Percentiles rank a stretch among this genome's conserved stretches.
These are phyloP conservation scores for Neurospora sp. DNA, from an alignment of 2,329 filamentous ascomycete genomes.

Conservation along the genomic window DNA sequence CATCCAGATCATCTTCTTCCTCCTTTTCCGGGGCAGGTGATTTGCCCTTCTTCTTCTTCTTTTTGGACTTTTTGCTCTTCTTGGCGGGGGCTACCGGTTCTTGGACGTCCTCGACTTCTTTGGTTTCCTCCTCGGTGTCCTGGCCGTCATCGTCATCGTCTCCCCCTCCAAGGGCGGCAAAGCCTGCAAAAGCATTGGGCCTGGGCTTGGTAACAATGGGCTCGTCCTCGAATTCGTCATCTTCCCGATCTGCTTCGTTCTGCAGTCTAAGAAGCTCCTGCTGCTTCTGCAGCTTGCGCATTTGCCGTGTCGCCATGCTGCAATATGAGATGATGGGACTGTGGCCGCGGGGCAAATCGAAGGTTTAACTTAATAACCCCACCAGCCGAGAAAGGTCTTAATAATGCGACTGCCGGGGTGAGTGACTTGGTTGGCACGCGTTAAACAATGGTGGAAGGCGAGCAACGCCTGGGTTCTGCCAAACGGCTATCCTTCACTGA, in stretches of 20 bases:
- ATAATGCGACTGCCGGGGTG: neutral
- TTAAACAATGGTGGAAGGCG: neutral
- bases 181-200: constrained; percentile 36
- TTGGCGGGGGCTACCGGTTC: constrained; percentile 22
- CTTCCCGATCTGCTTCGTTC: constrained; percentile 22
- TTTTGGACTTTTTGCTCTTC: constrained; percentile 29
- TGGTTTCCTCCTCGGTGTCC: constrained; percentile 23
- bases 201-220: constrained; percentile 29
- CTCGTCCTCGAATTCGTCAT: constrained; percentile 23
- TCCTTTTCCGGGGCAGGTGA: constrained; percentile 16
- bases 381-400: neutral
- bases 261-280: constrained; percentile 31
- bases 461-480: neutral
- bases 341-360: constrained; percentile 4
- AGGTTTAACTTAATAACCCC: neutral
- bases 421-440: neutral
- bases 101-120: constrained; percentile 14
- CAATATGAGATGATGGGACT: constrained; percentile 7
- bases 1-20: constrained; percentile 31
- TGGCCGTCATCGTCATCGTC: constrained; percentile 27
- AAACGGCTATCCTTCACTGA: neutral
- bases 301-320: constrained; percentile 40
- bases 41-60: constrained; percentile 26
- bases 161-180: constrained; percentile 39
- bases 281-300: constrained; percentile 43